Conservation (phyloP, 2,329 filamentous ascomycete species). For the Curvularia hawaiiensis region DNA sequence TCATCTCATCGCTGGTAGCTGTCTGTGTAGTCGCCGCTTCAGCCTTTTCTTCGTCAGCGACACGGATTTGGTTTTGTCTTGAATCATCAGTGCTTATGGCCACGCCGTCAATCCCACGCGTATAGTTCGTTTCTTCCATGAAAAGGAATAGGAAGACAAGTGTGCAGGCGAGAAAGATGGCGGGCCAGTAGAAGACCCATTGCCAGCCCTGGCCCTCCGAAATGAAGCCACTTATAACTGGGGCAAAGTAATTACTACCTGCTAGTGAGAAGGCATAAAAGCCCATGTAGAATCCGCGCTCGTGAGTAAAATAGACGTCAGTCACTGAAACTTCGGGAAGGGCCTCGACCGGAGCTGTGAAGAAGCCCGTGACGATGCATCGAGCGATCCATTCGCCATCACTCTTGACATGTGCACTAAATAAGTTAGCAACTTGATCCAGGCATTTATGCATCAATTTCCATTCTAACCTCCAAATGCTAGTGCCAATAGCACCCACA, state of each 20-base stretch:
- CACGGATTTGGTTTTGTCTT: conserved; percentile 5
- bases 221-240: conserved; percentile 46
- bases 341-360: conserved; percentile 56
- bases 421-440: conserved; percentile 28
- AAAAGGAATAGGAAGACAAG: conserved; percentile 62
- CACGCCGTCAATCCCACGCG: conserved; percentile 41
- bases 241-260: conserved; percentile 46
- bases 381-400: conserved; percentile 56
- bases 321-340: conserved; percentile 54
- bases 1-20: conserved; percentile 15
- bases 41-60: conserved; percentile 30
- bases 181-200: conserved; percentile 56
- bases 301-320: conserved; percentile 48
- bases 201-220: conserved; percentile 43
- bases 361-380: conserved; percentile 55
- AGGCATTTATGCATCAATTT: not conserved
- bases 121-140: conserved; percentile 65
- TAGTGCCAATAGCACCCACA: conserved; percentile 47
- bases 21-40: conserved; percentile 25
- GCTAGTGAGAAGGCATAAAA: conserved; percentile 41
- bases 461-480: conserved; percentile 48
- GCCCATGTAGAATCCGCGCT: conserved; percentile 40
- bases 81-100: conserved; percentile 13
- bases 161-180: conserved; percentile 57
- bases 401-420: conserved; percentile 50